A percentile compares a stretch with the other conserved stretches of the same genome.
Conservation (phyloP, 2,329 filamentous ascomycete species). For the Seiridium unicorne region DNA sequence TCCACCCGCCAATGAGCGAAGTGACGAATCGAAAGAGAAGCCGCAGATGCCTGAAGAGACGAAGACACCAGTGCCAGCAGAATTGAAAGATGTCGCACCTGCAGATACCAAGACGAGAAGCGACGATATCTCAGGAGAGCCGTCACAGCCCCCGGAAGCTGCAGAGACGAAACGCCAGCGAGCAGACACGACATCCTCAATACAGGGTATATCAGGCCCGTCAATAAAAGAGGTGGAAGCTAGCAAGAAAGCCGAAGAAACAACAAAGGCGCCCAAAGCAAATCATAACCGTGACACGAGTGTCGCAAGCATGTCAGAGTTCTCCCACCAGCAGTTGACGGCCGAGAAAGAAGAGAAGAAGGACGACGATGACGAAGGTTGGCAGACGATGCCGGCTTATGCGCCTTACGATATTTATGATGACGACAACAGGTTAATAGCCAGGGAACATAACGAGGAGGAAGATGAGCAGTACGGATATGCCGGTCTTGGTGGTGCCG, state of each 20-base stretch:
- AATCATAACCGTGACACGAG: slow-evolving; percentile 37
- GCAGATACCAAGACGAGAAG: not conserved
- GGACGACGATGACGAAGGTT: slow-evolving; percentile 65
- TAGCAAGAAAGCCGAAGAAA: slow-evolving; percentile 22
- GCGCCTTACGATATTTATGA: slow-evolving; percentile 95
- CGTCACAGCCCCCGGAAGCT: not conserved
- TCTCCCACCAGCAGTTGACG: slow-evolving; percentile 81
- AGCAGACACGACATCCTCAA: slow-evolving; percentile 10
- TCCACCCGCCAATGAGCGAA: slow-evolving; percentile 17
- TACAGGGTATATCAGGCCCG: slow-evolving; percentile 27
- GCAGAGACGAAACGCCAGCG: slow-evolving; percentile 15
- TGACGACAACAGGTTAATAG: slow-evolving; percentile 84
- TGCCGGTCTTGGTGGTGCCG: slow-evolving; percentile 78
- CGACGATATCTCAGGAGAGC: slow-evolving; percentile 2
- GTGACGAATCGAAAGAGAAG: slow-evolving; percentile 7
- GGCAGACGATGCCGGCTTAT: slow-evolving; percentile 94
- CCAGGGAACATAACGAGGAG: slow-evolving; percentile 71
- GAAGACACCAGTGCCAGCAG: slow-evolving; percentile 20
- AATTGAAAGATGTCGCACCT: slow-evolving; percentile 11
- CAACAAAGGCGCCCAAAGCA: slow-evolving; percentile 13
- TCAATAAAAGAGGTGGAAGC: slow-evolving; percentile 26
- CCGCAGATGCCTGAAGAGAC: slow-evolving; percentile 15
- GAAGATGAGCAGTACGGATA: slow-evolving; percentile 70
- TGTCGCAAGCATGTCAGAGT: slow-evolving; percentile 67
- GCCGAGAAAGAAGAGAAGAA: slow-evolving; percentile 53